Conservation (phyloP, 2,329 filamentous ascomycete genomes). For the Talaromyces sp. region DNA sequence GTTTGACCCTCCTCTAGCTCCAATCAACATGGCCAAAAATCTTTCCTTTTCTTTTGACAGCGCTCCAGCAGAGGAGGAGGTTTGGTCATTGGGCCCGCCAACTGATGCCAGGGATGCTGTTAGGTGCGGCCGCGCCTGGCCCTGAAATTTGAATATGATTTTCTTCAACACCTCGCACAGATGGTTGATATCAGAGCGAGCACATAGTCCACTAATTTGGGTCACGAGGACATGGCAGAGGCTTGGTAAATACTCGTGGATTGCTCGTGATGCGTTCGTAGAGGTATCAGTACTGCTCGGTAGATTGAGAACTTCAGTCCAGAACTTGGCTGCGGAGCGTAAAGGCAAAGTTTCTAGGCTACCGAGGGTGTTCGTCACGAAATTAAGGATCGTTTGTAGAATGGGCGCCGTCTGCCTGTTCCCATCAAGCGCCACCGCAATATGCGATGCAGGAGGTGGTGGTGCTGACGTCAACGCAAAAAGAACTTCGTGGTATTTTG, state of each 20-base stretch:
- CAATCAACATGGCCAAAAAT: conserved; percentile 35
- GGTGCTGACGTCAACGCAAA: conserved; percentile 28
- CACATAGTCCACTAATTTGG: conserved; percentile 38
- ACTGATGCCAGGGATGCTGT: conserved; percentile 29
- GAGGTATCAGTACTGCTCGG: conserved; percentile 14
- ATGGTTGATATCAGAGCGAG: conserved; percentile 39
- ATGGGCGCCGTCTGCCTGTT: conserved; percentile 17
- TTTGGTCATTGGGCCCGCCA: conserved; percentile 6
- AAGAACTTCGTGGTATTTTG: conserved; percentile 35
- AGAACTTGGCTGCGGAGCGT: conserved; percentile 40
- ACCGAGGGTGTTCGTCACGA: conserved; percentile 35
- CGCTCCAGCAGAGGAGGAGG: conserved; percentile 13
- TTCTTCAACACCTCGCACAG: conserved; percentile 37
- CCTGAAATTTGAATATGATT: conserved; percentile 37
- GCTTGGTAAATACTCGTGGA: conserved; percentile 30
- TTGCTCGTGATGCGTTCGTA: conserved; percentile 20
- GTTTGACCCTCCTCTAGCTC: conserved; percentile 32
- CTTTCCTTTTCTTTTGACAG: conserved; percentile 31
- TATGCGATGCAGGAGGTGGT: conserved; percentile 7
- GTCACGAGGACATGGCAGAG: conserved; percentile 35
- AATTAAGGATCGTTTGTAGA: conserved; percentile 31
- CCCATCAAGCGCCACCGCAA: conserved; percentile 8
- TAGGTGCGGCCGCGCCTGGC: conserved; percentile 32
- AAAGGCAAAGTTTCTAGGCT: conserved; percentile 41
- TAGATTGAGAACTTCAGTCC: conserved; percentile 34